These are phyloP conservation scores for Acrocalymma vagum DNA, from an alignment of 2,329 filamentous ascomycete species.

Conservation along the genomic window DNA sequence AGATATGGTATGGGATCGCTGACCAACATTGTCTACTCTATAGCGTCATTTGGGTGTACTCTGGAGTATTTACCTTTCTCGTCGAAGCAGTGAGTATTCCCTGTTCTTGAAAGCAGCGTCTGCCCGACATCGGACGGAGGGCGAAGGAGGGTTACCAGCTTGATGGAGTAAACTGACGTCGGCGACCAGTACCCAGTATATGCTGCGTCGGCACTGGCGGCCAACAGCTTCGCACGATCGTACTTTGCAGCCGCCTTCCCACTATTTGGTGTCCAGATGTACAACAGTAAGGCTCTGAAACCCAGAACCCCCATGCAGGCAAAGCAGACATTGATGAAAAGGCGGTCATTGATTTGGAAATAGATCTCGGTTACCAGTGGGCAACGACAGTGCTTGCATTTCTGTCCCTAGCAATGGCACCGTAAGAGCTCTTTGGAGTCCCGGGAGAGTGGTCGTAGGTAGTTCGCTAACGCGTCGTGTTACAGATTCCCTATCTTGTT, in stretches of 20 bases:
- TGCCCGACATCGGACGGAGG: slow-evolving; percentile 34
- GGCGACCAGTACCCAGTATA: slow-evolving; percentile 56
- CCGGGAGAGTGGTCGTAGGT: slow-evolving; percentile 33
- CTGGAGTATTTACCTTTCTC: slow-evolving; percentile 87
- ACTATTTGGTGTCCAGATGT: slow-evolving; percentile 61
- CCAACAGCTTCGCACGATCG: slow-evolving; percentile 59
- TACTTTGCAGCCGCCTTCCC: slow-evolving; percentile 59
- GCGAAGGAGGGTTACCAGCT: too few species aligned
- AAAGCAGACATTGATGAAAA: slow-evolving; percentile 42
- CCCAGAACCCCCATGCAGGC: too few species aligned
- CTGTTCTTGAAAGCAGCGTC: too few species aligned
- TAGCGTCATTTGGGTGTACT: slow-evolving; percentile 80
- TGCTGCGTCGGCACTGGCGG: slow-evolving; percentile 59
- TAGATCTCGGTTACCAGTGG: slow-evolving; percentile 60
- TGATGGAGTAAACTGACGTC: slow-evolving; percentile 30
- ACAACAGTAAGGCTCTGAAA: slow-evolving; percentile 54
- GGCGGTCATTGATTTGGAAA: slow-evolving; percentile 54
- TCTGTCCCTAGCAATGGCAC: slow-evolving; percentile 58
- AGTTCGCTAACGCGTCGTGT: slow-evolving; percentile 41
- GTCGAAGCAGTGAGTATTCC: slow-evolving; percentile 65
- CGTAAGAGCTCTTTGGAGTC: slow-evolving; percentile 47
- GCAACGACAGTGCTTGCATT: slow-evolving; percentile 57
- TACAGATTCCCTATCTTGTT: slow-evolving; percentile 56
- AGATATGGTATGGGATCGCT: slow-evolving; percentile 36
- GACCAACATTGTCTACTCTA: slow-evolving; percentile 31